Evolutionary conservation across 23 red algal species (phyloP).

Genomic region (Porphyridium purpureum): DNA sequence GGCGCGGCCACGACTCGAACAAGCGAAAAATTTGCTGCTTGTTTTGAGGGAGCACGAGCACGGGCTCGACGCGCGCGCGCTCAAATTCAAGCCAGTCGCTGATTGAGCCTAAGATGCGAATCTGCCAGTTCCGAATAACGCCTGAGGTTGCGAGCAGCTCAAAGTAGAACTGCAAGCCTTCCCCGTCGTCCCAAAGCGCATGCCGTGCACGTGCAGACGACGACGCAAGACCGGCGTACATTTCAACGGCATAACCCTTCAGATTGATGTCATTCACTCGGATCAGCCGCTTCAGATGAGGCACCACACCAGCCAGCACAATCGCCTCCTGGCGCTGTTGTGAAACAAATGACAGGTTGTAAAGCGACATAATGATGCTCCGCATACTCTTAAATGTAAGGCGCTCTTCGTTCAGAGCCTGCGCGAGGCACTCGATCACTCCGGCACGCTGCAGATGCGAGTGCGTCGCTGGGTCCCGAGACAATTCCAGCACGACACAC

Average conservation of each 20-base stretch:
- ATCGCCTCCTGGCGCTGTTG: conserved; percentile 56
- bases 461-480: conserved; percentile 65
- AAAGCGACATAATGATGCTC: conserved; percentile 58
- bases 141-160: conserved; percentile 45
- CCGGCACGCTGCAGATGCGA: conserved; percentile 28
- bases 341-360: conserved; percentile 66
- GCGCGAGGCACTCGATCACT: conserved; percentile 39
- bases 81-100: no score
- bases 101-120: no score
- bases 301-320: conserved; percentile 47
- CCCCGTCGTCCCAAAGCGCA: conserved; percentile 31
- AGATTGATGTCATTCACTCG: conserved; percentile 34
- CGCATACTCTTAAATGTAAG: conserved; percentile 15
- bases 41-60: no score
- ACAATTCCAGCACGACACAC: conserved; percentile 62
- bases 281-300: conserved; percentile 48
- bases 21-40: no score
- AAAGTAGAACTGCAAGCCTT: conserved; percentile 46
- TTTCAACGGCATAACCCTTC: conserved; percentile 38
- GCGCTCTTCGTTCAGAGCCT: conserved; percentile 22
- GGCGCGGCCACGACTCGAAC: no score
- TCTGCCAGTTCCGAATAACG: no score
- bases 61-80: no score
- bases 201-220: conserved; percentile 13
- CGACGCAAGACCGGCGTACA: conserved; percentile 55